Base-by-base conservation (phyloP, 306 rosid genomes). In the Trifolium dubium region DNA sequence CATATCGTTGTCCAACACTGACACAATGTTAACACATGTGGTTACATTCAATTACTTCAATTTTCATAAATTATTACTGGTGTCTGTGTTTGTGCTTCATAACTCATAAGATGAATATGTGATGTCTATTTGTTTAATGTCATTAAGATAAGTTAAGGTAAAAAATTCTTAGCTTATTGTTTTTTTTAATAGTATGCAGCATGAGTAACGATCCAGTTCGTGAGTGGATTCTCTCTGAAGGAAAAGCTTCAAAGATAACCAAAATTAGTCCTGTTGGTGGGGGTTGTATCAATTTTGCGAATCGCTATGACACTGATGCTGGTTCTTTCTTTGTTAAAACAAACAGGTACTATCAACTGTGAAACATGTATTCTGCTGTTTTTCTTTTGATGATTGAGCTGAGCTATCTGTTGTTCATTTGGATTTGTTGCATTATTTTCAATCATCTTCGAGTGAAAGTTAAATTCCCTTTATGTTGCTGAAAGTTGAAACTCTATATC, bases 271-370 rank as follows among this genome's bases (percentile, higher is more conserved):
- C 98, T 14, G 83, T 93, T 55, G 98, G 98, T 23, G 97, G 98
- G 14, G 98, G 97, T 39, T 93, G 98, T 83, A 93, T 93, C 75
- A 93, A 89, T 82, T 84, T 79, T 6, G 97, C 96, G 17, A 84
- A 18, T 82, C 92, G 96, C 72, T 88, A 91, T 65, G 94, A 89
- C 79, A 91, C 97, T 13, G 96, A 91, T 73, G 83, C 86, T 10
- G 94, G 86, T 73, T 88, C 92, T 41, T 91, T 91, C 85, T 93
- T 91, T 81, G 98, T 91, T n/a, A 91, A 93, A 85, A 91, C 93
- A 72, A 93, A 93, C 87, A 88, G 97, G 98, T 93, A 80, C 28
- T 1, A 37, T 60, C 3, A 71, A 63, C 41, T 8, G 5, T 28
- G 11, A 14, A 8, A 61, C 15, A 32, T 61, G 30, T n/a, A 5